phyloP scores from a whole-genome alignment of 306 rosid species.

The Cicer judaicum region DNA sequence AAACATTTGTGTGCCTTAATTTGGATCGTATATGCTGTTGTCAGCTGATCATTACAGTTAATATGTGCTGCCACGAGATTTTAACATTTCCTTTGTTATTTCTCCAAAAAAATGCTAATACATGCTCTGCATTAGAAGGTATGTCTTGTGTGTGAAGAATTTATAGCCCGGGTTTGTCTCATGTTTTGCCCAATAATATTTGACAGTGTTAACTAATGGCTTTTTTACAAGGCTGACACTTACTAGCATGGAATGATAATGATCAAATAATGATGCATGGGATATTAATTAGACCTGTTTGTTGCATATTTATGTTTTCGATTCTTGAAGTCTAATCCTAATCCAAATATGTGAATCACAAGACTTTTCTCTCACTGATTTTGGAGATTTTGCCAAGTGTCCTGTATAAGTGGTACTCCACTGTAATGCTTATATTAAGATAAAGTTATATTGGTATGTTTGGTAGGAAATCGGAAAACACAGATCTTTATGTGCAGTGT shows the following conservation, averaged over 20 bases:
- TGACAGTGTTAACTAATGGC: background rate
- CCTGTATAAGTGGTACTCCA: slow-evolving; percentile 14
- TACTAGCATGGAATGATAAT: background rate
- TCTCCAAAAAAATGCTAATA: background rate
- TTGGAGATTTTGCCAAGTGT: slow-evolving; percentile 6
- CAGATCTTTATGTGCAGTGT: background rate
- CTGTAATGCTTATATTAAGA: background rate
- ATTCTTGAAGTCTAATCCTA: slow-evolving; percentile 9
- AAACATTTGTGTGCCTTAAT: background rate
- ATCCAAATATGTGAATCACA: background rate
- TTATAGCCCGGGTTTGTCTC: background rate
- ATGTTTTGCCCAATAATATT: background rate
- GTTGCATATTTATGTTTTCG: slow-evolving; percentile 1
- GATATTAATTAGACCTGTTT: slow-evolving; percentile 14
- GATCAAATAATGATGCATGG: background rate
- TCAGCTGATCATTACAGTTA: background rate
- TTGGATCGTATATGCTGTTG: slow-evolving; percentile 5
- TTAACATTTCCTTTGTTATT: background rate
- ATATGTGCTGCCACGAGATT: background rate
- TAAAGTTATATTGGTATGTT: background rate
- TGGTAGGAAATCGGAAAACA: background rate
- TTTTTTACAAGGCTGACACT: background rate
- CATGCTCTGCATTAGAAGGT: slow-evolving; percentile 1
- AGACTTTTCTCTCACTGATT: background rate
- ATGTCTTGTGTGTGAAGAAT: background rate